Evolutionary conservation across 2,329 filamentous ascomycete species (phyloP).

Genomic region (Ophiostoma piceae): DNA sequence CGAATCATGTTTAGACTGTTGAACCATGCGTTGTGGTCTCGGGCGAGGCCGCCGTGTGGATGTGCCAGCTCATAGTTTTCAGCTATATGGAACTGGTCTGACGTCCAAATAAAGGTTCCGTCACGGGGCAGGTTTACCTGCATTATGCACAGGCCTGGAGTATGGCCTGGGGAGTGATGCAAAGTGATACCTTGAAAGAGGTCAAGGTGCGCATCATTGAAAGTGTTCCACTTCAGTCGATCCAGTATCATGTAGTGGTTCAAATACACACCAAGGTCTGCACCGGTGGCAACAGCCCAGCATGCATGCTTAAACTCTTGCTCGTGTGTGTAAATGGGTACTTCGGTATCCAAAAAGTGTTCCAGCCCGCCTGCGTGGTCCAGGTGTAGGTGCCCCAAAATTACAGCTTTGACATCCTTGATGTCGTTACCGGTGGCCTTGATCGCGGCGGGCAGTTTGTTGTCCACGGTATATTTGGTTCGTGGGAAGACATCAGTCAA

Average conservation of each 20-base stretch:
- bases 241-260: constrained; percentile 21
- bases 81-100: constrained; percentile 21
- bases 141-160: constrained; percentile 21
- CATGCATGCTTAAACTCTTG: constrained; percentile 23
- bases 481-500: constrained; percentile 22
- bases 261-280: constrained; percentile 20
- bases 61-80: constrained; percentile 23
- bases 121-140: constrained; percentile 21
- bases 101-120: constrained; percentile 22
- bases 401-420: constrained; percentile 22
- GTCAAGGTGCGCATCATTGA: constrained; percentile 21
- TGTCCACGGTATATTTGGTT: constrained; percentile 19
- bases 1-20: constrained; percentile 20
- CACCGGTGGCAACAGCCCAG: constrained; percentile 22
- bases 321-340: constrained; percentile 22
- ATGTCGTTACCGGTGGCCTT: constrained; percentile 22
- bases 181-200: constrained; percentile 20
- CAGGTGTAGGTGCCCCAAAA: constrained; percentile 21
- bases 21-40: constrained; percentile 24
- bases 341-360: constrained; percentile 21
- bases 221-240: constrained; percentile 20
- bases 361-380: constrained; percentile 22
- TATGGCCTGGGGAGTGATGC: constrained; percentile 22
- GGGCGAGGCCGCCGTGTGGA: constrained; percentile 19
- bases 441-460: constrained; percentile 16